Conservation (phyloP, 108 stramenopile species). For the Skeletonema tropicum region DNA sequence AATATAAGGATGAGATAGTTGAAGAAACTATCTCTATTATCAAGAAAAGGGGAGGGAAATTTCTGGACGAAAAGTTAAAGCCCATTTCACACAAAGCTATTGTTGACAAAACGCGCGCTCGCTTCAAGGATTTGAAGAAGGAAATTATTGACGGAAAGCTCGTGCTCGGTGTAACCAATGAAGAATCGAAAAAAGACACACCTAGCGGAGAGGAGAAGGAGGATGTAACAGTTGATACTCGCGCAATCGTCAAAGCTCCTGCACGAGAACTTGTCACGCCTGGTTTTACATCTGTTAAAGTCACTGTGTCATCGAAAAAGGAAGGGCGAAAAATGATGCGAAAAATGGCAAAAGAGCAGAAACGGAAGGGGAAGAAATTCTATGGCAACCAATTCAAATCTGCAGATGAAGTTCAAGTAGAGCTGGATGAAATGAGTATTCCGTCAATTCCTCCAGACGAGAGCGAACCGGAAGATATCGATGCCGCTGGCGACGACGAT, state of each 20-base stretch:
- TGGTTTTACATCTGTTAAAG: slow-evolving; percentile 2
- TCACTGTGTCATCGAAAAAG: background rate
- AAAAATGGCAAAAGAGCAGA: background rate
- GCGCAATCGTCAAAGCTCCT: background rate
- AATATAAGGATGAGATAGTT: background rate
- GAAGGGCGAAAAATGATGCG: background rate
- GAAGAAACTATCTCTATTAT: background rate
- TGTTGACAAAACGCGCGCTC: background rate
- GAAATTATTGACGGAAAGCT: slow-evolving; percentile 1
- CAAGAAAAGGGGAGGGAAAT: background rate
- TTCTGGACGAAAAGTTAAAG: slow-evolving; percentile 1
- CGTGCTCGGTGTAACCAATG: background rate
- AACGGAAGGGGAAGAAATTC: background rate
- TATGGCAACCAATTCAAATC: background rate
- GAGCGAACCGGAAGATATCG: background rate
- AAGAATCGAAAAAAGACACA: background rate
- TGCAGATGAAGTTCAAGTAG: background rate
- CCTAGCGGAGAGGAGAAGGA: background rate
- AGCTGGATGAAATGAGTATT: background rate
- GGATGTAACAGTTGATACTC: background rate
- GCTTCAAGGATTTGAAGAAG: slow-evolving; percentile 4
- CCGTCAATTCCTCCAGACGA: slow-evolving; percentile 10
- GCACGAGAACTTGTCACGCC: background rate
- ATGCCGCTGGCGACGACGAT: background rate
- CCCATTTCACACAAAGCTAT: background rate